These are phyloP conservation scores for Sonneratia caseolaris DNA, from an alignment of 345 rosid genomes.

Conservation along the genomic window DNA sequence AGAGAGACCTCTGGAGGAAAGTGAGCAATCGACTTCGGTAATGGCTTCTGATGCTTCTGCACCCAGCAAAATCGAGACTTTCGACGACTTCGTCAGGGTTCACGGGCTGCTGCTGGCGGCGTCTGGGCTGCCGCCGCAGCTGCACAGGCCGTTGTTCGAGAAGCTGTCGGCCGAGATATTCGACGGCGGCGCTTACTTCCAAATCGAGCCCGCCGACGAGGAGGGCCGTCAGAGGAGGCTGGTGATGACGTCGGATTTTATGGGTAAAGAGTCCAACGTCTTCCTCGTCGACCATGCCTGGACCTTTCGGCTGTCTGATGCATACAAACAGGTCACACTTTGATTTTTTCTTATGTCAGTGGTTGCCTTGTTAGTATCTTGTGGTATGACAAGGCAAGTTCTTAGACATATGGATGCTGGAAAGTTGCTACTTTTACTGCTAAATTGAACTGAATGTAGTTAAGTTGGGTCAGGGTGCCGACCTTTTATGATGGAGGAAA, in stretches of 20 bases:
- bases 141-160: conserved; percentile 57
- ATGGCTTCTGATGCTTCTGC: conserved; percentile 1
- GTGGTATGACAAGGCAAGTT: background rate
- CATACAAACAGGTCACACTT: conserved; percentile 49
- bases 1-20: too few species aligned
- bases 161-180: conserved; percentile 64
- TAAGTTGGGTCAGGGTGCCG: background rate
- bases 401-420: background rate
- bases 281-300: conserved; percentile 92
- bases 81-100: conserved; percentile 67
- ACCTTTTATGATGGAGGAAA: background rate
- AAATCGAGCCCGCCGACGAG: conserved; percentile 54
- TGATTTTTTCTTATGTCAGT: background rate
- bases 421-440: background rate
- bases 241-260: conserved; percentile 43
- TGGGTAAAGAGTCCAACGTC: conserved; percentile 55
- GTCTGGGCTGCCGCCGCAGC: conserved; percentile 64
- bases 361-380: background rate
- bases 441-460: background rate
- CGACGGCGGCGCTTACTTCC: conserved; percentile 75
- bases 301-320: conserved; percentile 86
- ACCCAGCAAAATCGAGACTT: conserved; percentile 25
- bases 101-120: conserved; percentile 76
- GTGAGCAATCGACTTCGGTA: background rate
- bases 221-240: conserved; percentile 65